These are phyloP conservation scores for Sporisorium iseilematis-ciliati DNA, from an alignment of 1,284 basidiomycete genomes.

Conservation along the genomic window DNA sequence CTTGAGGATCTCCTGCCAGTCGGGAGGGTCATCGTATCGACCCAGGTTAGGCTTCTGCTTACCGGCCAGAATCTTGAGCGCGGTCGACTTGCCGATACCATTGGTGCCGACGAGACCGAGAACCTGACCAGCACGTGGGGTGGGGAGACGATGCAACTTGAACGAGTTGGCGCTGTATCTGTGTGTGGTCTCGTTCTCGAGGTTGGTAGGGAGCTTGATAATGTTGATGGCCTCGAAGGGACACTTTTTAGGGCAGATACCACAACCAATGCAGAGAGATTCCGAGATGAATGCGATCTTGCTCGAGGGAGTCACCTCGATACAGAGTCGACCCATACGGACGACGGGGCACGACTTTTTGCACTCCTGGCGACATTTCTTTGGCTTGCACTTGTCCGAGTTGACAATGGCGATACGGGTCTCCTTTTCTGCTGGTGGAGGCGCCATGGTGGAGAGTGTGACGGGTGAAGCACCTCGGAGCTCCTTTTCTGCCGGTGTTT, in stretches of 20 bases:
- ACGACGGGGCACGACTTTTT: slow-evolving; percentile 70
- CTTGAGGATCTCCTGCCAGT: slow-evolving; percentile 69
- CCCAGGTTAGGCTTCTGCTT: slow-evolving; percentile 70
- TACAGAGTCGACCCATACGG: slow-evolving; percentile 67
- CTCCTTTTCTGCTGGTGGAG: slow-evolving; percentile 60
- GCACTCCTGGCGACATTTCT: slow-evolving; percentile 69
- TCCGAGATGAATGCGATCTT: slow-evolving; percentile 69
- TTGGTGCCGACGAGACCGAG: slow-evolving; percentile 69
- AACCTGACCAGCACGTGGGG: slow-evolving; percentile 67
- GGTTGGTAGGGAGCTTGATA: slow-evolving; percentile 69
- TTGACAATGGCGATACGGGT: slow-evolving; percentile 69
- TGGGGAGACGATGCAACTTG: slow-evolving; percentile 68
- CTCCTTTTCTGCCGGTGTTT: slow-evolving; percentile 5
- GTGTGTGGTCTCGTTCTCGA: slow-evolving; percentile 69
- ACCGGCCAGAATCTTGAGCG: slow-evolving; percentile 68
- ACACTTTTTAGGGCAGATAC: slow-evolving; percentile 70
- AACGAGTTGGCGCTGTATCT: slow-evolving; percentile 70
- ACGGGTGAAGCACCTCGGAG: slow-evolving; percentile 17
- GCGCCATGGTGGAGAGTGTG: slow-evolving; percentile 42
- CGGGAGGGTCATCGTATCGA: slow-evolving; percentile 69
- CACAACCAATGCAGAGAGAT: slow-evolving; percentile 69
- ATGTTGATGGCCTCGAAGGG: slow-evolving; percentile 70
- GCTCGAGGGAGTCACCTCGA: slow-evolving; percentile 63
- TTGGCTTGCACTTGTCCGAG: slow-evolving; percentile 69
- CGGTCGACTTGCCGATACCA: slow-evolving; percentile 69